Percentiles rank a stretch among this genome's conserved stretches.
phyloP scores from a whole-genome alignment of 768 basidiomycete genomes.

The Panaeolus papilionaceus region DNA sequence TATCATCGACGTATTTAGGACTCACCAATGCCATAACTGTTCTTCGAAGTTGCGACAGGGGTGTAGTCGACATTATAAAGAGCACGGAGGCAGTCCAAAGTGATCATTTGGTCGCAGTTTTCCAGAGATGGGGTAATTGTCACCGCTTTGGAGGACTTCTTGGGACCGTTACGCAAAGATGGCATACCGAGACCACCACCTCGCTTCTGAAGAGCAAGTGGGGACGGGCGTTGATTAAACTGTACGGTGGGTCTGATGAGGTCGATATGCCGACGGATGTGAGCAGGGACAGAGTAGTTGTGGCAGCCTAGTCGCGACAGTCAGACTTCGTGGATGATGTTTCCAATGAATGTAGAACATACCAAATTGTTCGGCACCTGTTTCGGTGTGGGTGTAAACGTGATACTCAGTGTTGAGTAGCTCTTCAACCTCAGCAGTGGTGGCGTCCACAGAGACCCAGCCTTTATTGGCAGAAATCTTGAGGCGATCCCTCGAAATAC shows the following conservation, averaged over 20 bases:
- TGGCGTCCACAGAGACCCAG: conserved; percentile 50
- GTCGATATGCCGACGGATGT: conserved; percentile 48
- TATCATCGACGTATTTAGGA: neutral
- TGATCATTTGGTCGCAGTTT: conserved; percentile 35
- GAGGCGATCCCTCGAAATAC: conserved; percentile 45
- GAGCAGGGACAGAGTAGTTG: conserved; percentile 46
- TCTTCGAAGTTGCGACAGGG: conserved; percentile 33
- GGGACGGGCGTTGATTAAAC: conserved; percentile 40
- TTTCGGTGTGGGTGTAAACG: conserved; percentile 46
- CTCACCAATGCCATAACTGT: conserved; percentile 36
- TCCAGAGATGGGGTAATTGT: conserved; percentile 30
- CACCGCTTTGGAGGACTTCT: conserved; percentile 33
- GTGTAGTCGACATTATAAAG: conserved; percentile 33
- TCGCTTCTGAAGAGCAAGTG: conserved; percentile 30
- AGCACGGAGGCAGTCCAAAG: conserved; percentile 37
- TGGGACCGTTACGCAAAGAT: conserved; percentile 29
- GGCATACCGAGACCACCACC: conserved; percentile 31
- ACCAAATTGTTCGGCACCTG: conserved; percentile 48
- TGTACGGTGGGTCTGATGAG: conserved; percentile 48
- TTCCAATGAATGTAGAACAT: neutral
- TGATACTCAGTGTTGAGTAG: conserved; percentile 52
- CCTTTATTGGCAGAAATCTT: conserved; percentile 46
- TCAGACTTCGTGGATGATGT: neutral
- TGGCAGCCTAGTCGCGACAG: conserved; percentile 39
- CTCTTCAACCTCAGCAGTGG: conserved; percentile 48